Evolutionary conservation across 805 yeast genomes (phyloP), one percentile per base, ranked within the genome.

Genomic region (Clavispora phyllophila): DNA sequence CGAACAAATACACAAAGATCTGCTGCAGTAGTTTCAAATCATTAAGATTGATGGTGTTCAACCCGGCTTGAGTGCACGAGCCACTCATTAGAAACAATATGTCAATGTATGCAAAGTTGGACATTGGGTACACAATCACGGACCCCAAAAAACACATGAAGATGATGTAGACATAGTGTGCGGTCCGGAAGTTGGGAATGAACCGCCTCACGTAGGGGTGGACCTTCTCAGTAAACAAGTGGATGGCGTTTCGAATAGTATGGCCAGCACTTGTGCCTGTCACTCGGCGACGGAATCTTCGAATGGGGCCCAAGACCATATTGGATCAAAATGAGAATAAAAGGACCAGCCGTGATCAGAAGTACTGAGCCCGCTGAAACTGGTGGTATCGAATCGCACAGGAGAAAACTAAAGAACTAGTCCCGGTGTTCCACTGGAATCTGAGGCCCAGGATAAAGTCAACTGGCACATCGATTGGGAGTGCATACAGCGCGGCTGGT

Each of bases 61-160:
- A 66, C 0, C 99, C 99, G 0, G 96, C 95, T 58, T 91, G 96
- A 1, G 98, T 88, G 1, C 83, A 65, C 0, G 93, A 80, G 9
- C 95, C 91, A 9, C 82, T 68, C 0, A 89, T 75, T 42, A 87
- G 67, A 60, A 91, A 87, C 26, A 93, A 65, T 1, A 84, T 79
- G 66, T 93, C 98, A 36, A 87, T 82, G 60, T 91, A 93, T 8
- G 56, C 41, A 29, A 75, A 57, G 55, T 84, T 82, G 42, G 72
- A 73, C n/a, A 75, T 73, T 0, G 96, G 96, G 54, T 82, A 91
- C 31, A 93, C 62, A 41, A 91, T 55, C 26, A 90, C 74, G 0
- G 97, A 87, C 1, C 86, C 79, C 1, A 89, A 29, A 2, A 93
- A 68, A 1, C 78, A 61, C 73, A 78, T 66, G 17, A 63, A 37